Percentiles rank a stretch among this genome's conserved stretches.
phyloP scores from a whole-genome alignment of 345 rosid genomes.

The Pugionium dolabratum region DNA sequence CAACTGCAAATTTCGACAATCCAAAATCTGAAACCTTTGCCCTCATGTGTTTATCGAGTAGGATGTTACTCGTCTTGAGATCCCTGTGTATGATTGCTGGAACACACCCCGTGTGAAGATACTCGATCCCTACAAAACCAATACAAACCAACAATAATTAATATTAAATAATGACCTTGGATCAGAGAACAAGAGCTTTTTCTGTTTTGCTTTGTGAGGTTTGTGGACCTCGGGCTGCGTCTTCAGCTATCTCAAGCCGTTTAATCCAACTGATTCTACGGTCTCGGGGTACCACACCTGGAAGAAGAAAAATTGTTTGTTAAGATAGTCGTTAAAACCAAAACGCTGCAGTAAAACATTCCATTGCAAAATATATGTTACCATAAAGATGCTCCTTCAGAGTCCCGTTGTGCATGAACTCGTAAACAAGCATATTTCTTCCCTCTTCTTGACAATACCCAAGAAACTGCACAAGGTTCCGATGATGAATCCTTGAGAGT shows the following conservation, averaged over 20 bases:
- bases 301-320: slow-evolving; percentile 9
- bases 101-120: slow-evolving; percentile 96
- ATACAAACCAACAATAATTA: slow-evolving; percentile 1
- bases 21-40: slow-evolving; percentile 99
- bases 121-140: slow-evolving; percentile 78
- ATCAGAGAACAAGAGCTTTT: slow-evolving; percentile 6
- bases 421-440: slow-evolving; percentile 82
- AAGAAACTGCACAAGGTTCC: slow-evolving; percentile 94
- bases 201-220: not conserved
- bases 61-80: slow-evolving; percentile 93
- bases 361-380: slow-evolving; percentile 36
- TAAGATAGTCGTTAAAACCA: not conserved
- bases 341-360: not conserved
- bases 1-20: slow-evolving; percentile 81
- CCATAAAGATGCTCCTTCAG: slow-evolving; percentile 97
- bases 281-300: slow-evolving; percentile 65
- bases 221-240: slow-evolving; percentile 78
- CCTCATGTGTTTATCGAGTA: slow-evolving; percentile 77
- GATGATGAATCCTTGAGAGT: slow-evolving; percentile 98
- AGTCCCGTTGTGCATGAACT: slow-evolving; percentile 98
- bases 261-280: slow-evolving; percentile 77
- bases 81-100: slow-evolving; percentile 96
- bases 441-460: slow-evolving; percentile 98
- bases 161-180: not conserved
- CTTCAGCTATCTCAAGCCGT: slow-evolving; percentile 97